phyloP scores from a whole-genome alignment of 2,329 filamentous ascomycete species.

The Mycogone perniciosa region DNA sequence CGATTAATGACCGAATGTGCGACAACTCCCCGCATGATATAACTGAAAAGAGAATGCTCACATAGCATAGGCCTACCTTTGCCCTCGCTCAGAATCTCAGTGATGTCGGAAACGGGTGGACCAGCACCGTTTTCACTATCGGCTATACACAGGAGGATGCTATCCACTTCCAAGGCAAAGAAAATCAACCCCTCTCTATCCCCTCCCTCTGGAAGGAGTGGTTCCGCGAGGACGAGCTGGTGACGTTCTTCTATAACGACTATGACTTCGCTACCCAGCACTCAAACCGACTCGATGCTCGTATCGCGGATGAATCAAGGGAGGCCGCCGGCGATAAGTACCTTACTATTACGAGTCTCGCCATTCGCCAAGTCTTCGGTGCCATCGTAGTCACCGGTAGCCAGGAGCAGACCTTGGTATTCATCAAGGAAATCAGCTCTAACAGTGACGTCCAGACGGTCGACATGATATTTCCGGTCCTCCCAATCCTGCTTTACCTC shows the following conservation, averaged over 20 bases:
- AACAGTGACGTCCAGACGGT: constrained; percentile 85
- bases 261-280: constrained; percentile 53
- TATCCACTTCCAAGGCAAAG: constrained; percentile 66
- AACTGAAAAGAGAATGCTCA: constrained; percentile 16
- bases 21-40: too few species aligned
- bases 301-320: constrained; percentile 60
- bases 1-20: constrained; percentile 28
- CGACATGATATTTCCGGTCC: constrained; percentile 80
- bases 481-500: constrained; percentile 76
- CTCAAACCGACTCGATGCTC: constrained; percentile 59
- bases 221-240: constrained; percentile 51
- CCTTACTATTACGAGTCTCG: constrained; percentile 67
- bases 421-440: constrained; percentile 84
- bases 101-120: constrained; percentile 28
- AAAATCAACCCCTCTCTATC: constrained; percentile 55
- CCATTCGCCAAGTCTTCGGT: constrained; percentile 75
- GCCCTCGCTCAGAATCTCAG: constrained; percentile 62
- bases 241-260: constrained; percentile 71
- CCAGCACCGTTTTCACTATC: constrained; percentile 61
- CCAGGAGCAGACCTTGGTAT: constrained; percentile 62
- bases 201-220: constrained; percentile 74
- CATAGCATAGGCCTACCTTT: constrained; percentile 61
- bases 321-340: constrained; percentile 68
- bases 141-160: constrained; percentile 71
- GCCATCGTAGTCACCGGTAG: constrained; percentile 69